Base-by-base conservation (phyloP, 371 early-diverging fungal species). In the Mortierella sp. region DNA sequence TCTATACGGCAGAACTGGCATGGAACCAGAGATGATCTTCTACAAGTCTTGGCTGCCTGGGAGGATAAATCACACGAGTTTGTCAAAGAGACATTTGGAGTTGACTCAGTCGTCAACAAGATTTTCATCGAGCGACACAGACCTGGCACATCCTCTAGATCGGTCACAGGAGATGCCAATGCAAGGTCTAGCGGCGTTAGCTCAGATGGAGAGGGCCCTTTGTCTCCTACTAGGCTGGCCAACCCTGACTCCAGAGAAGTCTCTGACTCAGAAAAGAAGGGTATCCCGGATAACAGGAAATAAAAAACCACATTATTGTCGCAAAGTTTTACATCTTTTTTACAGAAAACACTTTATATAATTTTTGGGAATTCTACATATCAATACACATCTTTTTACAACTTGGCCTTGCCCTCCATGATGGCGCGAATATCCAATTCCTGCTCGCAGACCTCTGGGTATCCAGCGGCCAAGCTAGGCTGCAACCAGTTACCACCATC, bases 11-110 rank as follows among this genome's bases (percentile, higher is more conserved):
- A 90, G 73, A 91, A 90, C 80, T 84, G 87, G 83, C 83, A 80
- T 19, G 90, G 89, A 9, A 90, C 89, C 15, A 85, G 88, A 57
- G 87, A 87, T 40, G 91, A 91, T 63, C 84, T 95, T 28, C 84
- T 87, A 9, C 91, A 92, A 60, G 88, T 91, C 0, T 74, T 92
- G 71, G 85, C 76, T 19, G 78, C 89, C 28, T 94, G 94, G 94
- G 94, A 94, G 72, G 89, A 87, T 38, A 84, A 91, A 41, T 91
- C 91, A 41, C 91, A 93, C 68, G 93, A 94, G 64, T 87, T 92
- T 57, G 87, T 93, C 4, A 79, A 89, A 22, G 92, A 88, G 7
- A 80, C 90, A 72, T 95, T 95, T 85, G 94, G 92, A 11, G 87
- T 87, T 1, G 91, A 92, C 67, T 81, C 86, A 32, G 87, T 88